phyloP scores from a whole-genome alignment of 2,329 filamentous ascomycete species.

The Penicillium sp. region DNA sequence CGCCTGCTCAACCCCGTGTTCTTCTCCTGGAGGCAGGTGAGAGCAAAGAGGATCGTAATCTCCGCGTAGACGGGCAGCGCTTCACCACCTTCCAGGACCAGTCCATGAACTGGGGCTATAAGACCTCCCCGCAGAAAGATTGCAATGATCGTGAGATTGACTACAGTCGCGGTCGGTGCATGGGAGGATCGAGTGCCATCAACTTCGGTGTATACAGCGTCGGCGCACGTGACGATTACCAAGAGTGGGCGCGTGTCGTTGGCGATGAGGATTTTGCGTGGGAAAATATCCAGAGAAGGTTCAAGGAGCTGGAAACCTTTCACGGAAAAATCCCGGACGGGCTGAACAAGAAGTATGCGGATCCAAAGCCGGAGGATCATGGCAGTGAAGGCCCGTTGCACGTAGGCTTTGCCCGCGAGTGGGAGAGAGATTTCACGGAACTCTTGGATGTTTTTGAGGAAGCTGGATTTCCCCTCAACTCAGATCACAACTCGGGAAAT shows the following conservation, averaged over 20 bases:
- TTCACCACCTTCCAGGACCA: constrained; percentile 52
- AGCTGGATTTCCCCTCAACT: constrained; percentile 52
- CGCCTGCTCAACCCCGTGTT: constrained; percentile 50
- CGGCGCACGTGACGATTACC: constrained; percentile 22
- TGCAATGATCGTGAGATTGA: constrained; percentile 26
- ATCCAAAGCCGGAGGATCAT: constrained; percentile 12
- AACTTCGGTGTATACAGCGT: constrained; percentile 23
- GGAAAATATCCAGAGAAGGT: constrained; percentile 12
- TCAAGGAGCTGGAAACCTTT: constrained; percentile 21
- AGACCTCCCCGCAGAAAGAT: constrained; percentile 47
- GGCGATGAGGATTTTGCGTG: constrained; percentile 18
- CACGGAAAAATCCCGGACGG: constrained; percentile 4
- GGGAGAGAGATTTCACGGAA: constrained; percentile 19
- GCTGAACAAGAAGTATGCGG: constrained; percentile 11
- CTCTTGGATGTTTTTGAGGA: constrained; percentile 47
- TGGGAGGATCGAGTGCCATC: constrained; percentile 19
- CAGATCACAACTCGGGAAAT: constrained; percentile 60
- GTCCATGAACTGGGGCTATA: constrained; percentile 54
- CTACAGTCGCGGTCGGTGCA: constrained; percentile 18
- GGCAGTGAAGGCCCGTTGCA: constrained; percentile 15
- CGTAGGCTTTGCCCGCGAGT: constrained; percentile 19
- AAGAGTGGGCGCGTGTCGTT: constrained; percentile 21
- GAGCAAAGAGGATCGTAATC: constrained; percentile 46
- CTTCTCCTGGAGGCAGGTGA: constrained; percentile 62
- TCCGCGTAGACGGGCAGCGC: constrained; percentile 54